Base-by-base conservation (phyloP, 441 rosid species). In the Gossypium davidsonii region DNA sequence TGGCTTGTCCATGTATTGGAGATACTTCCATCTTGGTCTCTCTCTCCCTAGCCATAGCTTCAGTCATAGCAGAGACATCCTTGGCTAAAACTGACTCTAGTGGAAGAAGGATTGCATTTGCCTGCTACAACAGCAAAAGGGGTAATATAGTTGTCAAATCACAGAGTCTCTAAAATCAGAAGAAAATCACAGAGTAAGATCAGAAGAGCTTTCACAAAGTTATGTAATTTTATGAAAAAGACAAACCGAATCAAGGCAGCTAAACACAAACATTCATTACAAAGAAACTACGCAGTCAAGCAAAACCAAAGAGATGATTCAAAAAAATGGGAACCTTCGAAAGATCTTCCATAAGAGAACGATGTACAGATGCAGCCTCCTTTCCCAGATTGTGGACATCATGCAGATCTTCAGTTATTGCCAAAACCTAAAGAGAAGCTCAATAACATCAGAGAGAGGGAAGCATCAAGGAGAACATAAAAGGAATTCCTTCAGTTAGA, bases 1-100 rank as follows among this genome's bases (percentile, higher is more conserved):
- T 92, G 48, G 96, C 97, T 78, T 92, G 97, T 70, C 98, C 98
- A 81, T 92, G 98, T 71, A 92, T 87, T 26, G 94, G 92, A 67
- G 89, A 91, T 77, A 91, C 88, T 83, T 92, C 99, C 79, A 80
- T 78, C 77, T 88, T 90, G 64, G 88, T 84, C 86, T 94, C 96
- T 78, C 80, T 84, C 81, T 89, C 98, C 79, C 80, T 86, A 49
- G 86, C 77, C 76, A 92, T 87, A 65, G 96, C 90, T 83, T 92
- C 97, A 48, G 92, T 83, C 92, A 94, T 94, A 66, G 94, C 92
- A 74, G 91, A 84, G 44, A 89, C 97, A 83, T 94, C 99, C 83
- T 92, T 89, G 44, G 98, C 87, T 83, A 92, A 83, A 60, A 85
- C 77, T 55, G 92, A 82, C 72, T 92, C 96, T 60, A 92, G 85